These are phyloP conservation scores for Hygrophorus russula DNA, from an alignment of 768 basidiomycete genomes.

Conservation along the genomic window DNA sequence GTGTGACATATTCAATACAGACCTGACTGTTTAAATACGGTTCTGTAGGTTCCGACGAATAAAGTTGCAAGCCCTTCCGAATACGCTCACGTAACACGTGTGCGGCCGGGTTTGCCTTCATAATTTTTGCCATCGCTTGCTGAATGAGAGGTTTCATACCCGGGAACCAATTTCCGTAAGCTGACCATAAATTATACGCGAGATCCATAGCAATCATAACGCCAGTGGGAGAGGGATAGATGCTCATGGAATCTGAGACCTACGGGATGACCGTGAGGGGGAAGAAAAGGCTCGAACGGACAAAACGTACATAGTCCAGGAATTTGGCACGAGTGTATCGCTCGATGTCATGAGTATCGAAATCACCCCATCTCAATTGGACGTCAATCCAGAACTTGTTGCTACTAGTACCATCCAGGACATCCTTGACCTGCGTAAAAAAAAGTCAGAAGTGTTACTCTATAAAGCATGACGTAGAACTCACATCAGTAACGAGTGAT, in stretches of 20 bases:
- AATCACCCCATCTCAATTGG: constrained; percentile 94
- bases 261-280: constrained; percentile 14
- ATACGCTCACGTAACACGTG: constrained; percentile 98
- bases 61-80: constrained; percentile 94
- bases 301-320: constrained; percentile 75
- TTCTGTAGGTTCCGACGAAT: constrained; percentile 98
- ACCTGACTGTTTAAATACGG: constrained; percentile 96
- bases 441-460: constrained; percentile 3
- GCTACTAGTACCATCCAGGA: constrained; percentile 93
- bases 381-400: constrained; percentile 99
- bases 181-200: constrained; percentile 97
- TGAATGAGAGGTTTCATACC: constrained; percentile 97
- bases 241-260: constrained; percentile 96
- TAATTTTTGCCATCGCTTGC: constrained; percentile 99
- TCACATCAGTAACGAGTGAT: constrained; percentile 85
- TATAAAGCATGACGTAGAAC: constrained; percentile 13
- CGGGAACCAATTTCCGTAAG: constrained; percentile 99
- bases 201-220: constrained; percentile 98
- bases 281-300: not conserved
- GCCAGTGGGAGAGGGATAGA: constrained; percentile 98
- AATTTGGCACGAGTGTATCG: constrained; percentile 98
- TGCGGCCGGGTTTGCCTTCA: constrained; percentile 98
- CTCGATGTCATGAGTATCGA: constrained; percentile 98
- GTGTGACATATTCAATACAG: constrained; percentile 4
- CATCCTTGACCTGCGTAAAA: constrained; percentile 70